These are phyloP conservation scores for Pleoardoris graminearum DNA, from an alignment of 2,329 filamentous ascomycete species.

Conservation along the genomic window DNA sequence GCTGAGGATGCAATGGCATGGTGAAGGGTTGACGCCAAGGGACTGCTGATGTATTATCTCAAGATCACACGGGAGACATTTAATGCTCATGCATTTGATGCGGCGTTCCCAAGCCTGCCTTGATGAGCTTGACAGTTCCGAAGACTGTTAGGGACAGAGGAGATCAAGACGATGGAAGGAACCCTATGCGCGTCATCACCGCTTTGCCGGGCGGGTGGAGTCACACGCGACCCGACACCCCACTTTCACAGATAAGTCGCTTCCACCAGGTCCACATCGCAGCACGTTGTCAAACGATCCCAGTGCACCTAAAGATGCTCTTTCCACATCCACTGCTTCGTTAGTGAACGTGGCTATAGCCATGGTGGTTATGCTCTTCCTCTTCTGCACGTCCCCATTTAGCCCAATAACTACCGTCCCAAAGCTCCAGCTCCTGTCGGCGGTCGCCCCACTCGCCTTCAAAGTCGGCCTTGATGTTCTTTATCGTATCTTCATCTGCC, in stretches of 20 bases:
- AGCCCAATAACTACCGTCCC: conserved; percentile 64
- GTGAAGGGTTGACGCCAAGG: conserved; percentile 1
- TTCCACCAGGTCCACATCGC: background rate
- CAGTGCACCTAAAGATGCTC: background rate
- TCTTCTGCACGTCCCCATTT: conserved; percentile 48
- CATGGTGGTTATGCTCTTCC: conserved; percentile 29
- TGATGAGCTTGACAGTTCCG: conserved; percentile 8
- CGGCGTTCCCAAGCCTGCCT: conserved; percentile 13
- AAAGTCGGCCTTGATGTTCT: conserved; percentile 56
- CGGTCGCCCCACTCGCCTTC: conserved; percentile 66
- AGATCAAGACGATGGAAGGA: no score
- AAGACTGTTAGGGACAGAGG: background rate
- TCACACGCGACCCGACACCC: no score
- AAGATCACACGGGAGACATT: background rate
- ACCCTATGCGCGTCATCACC: no score
- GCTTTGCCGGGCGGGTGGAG: no score
- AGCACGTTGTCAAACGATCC: background rate
- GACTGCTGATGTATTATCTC: background rate
- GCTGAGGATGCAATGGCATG: background rate
- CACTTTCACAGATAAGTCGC: background rate
- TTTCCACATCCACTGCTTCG: background rate
- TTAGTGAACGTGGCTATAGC: conserved; percentile 6
- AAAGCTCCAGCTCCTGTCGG: conserved; percentile 65
- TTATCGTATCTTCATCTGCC: conserved; percentile 52
- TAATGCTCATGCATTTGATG: conserved; percentile 1